These are phyloP conservation scores for Reutealis trisperma DNA, from an alignment of 345 rosid genomes.

Conservation along the genomic window DNA sequence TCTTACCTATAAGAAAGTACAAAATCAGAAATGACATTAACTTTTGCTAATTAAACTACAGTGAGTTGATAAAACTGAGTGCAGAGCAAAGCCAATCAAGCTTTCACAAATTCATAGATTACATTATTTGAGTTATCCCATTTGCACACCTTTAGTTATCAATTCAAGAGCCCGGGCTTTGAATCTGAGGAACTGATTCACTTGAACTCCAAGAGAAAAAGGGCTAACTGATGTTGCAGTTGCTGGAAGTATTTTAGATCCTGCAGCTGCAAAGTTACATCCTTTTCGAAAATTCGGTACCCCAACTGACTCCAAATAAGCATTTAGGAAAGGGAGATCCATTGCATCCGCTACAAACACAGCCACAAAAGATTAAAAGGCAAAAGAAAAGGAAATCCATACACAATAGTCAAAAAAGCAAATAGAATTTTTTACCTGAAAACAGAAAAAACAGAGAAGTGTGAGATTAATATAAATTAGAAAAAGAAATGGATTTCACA, in stretches of 20 bases:
- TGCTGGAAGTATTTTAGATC: conserved; percentile 75
- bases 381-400: neutral
- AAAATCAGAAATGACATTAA: neutral
- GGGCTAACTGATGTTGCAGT: conserved; percentile 74
- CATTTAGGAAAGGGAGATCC: conserved; percentile 86
- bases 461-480: too few species aligned
- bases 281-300: conserved; percentile 76
- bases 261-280: conserved; percentile 93
- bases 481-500: neutral
- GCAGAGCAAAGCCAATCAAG: neutral
- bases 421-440: conserved; percentile 5
- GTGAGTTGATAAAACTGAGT: neutral
- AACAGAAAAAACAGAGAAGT: conserved; percentile 23
- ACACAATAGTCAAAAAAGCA: neutral
- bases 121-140: neutral
- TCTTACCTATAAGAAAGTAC: conserved; percentile 47
- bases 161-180: conserved; percentile 66
- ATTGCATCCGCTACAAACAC: conserved; percentile 78
- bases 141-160: conserved; percentile 48
- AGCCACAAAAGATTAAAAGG: neutral
- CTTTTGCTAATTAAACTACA: neutral
- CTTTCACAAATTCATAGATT: neutral
- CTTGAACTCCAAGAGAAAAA: conserved; percentile 74
- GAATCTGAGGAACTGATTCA: conserved; percentile 78
- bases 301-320: conserved; percentile 86